Evolutionary conservation across 2,329 filamentous ascomycete genomes (phyloP), one percentile per base, ranked within the genome.

Genomic region (Didymella segeticola): DNA sequence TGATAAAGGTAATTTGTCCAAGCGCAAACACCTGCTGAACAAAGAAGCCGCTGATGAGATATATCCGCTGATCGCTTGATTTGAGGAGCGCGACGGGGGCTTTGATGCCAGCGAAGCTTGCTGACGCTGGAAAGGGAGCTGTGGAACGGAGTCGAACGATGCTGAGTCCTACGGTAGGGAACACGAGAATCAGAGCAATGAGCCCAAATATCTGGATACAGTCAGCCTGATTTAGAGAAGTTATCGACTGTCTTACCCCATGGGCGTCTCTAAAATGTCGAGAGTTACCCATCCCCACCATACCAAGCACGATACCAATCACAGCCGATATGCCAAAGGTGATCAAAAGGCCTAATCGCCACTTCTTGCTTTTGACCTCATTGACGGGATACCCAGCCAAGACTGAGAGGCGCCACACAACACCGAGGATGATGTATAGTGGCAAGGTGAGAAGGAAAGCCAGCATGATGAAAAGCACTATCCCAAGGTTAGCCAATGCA

Each of bases 381-480:
- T 67, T 50, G 9, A 71, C 39, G 4, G 68, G 67, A 12, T 66
- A 57, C 8, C 62, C 61, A 19, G 63, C 54, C 12, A 71, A 41
- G 4, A 64, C 57, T 0, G 66, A 68, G 3, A 71, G 56, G 7
- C 68, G 64, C 58, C 57, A 63, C 10, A 64, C 56, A 15, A 66
- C 65, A 2, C 68, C 68, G 0, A 66, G 41, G 8, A 62, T 59
- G 26, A 71, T 50, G 29, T 71, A 71, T 5, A 64, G 42, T 1
- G 68, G 68, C 6, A 71, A 58, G 3, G 62, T 58, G n/a, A 60
- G 54, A 19, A 71, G 57, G 42, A 71, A 71, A 2, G 61, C 61
- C 3, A 71, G 36, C 14, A 49, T 57, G 0, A 60, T 54, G 23
- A 70, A 58, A 1, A 65, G 4, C 1, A 69, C 66, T 70, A 38